Conservation (phyloP, 1,284 basidiomycete species). For the Pseudozyma hubeiensis region DNA sequence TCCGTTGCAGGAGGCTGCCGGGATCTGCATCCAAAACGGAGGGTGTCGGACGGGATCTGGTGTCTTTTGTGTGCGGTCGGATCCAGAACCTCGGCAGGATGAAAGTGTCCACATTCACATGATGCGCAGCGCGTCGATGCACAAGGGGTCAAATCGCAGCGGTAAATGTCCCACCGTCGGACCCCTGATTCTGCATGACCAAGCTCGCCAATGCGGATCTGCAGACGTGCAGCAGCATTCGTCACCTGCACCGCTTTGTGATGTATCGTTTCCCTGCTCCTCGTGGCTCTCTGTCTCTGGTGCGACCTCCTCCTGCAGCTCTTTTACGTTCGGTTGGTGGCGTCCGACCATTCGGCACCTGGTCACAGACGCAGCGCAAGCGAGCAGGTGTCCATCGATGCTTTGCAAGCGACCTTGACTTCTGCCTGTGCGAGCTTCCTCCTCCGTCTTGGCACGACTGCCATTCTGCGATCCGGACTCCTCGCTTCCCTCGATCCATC, state of each 20-base stretch:
- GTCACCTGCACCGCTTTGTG: slow-evolving; percentile 8
- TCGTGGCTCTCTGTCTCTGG: background rate
- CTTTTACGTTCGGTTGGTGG: too few relatives aligned
- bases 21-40: background rate
- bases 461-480: slow-evolving; percentile 30
- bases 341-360: too few relatives aligned
- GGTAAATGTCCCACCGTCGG: background rate
- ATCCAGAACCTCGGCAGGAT: background rate
- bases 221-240: slow-evolving; percentile 1
- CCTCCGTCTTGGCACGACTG: slow-evolving; percentile 7
- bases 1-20: background rate
- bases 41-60: background rate
- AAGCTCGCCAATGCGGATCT: slow-evolving; percentile 1
- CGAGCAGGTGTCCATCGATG: slow-evolving; percentile 1
- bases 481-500: slow-evolving; percentile 34
- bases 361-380: slow-evolving; percentile 4
- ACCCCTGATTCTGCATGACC: background rate
- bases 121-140: background rate
- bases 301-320: background rate
- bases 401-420: background rate
- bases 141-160: slow-evolving; percentile 2
- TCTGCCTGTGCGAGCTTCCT: background rate
- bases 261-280: slow-evolving; percentile 5
- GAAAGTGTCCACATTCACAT: background rate
- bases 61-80: background rate